Evolutionary conservation across 116 monocot genomes (phyloP).

Genomic region (Iris pallida): DNA sequence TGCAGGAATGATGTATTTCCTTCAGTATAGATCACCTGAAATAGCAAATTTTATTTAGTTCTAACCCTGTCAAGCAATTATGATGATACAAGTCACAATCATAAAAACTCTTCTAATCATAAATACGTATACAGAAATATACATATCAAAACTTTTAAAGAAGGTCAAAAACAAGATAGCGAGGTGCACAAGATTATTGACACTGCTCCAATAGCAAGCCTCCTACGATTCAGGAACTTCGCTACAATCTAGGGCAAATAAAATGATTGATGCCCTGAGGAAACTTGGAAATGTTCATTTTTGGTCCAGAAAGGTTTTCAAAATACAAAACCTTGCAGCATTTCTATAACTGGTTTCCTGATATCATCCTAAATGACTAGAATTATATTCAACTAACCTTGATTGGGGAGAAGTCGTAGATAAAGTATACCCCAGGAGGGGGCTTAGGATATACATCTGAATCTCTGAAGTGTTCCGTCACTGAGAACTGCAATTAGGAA

Average conservation of each 20-base stretch:
- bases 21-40: constrained; percentile 27
- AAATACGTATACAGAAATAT: no score
- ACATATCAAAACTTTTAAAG: no score
- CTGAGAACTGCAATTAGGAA: constrained; percentile 63
- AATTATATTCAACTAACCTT: constrained; percentile 44
- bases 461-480: constrained; percentile 84
- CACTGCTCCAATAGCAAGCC: not conserved
- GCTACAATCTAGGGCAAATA: not conserved
- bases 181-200: no score
- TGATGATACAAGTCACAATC: not conserved
- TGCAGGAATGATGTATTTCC: constrained; percentile 20
- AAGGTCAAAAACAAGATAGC: no score
- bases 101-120: no score
- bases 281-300: not conserved
- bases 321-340: not conserved
- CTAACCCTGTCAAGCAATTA: not conserved
- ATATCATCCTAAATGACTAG: not conserved
- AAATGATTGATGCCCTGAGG: not conserved
- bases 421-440: constrained; percentile 79
- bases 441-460: constrained; percentile 39
- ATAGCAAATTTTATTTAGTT: not conserved
- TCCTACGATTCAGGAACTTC: not conserved
- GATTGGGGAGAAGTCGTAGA: constrained; percentile 93
- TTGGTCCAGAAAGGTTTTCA: not conserved
- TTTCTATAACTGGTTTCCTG: no score